Evolutionary conservation across 129 eudicot genomes (phyloP), one percentile per base, ranked within the genome.

Genomic region (Artemisia argyi): DNA sequence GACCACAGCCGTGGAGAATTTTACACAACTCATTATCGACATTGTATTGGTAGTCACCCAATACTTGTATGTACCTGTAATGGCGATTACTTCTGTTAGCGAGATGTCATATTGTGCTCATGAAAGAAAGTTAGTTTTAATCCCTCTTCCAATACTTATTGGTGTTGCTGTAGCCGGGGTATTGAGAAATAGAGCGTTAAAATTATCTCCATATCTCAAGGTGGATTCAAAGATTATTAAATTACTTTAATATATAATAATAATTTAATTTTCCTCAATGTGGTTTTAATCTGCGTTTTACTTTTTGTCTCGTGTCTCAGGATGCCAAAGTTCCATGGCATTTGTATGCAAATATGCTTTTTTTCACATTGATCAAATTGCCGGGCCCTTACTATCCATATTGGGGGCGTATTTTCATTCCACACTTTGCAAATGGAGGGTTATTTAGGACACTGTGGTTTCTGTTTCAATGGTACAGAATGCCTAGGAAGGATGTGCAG

Each of bases 301-400:
- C 11, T 48, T 61, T 49, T 65, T 17, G 9, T 49, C 47, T 30
- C 7, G 5, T 30, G 69, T 73, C 62, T 30, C 77, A 73, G 77
- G 77, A 73, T 73, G 77, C 77, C 1, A 73, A 50, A 62, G 70
- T 73, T 28, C 77, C 77, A 6, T 92, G 98, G 98, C 97, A 89
- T 85, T 73, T 93, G 70, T 78, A 87, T 58, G 80, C 80, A 15
- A 62, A 74, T 66, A 78, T 79, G 61, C 66, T 82, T 55, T 80
- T 89, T 82, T 89, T 89, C 86, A 76, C 89, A 2, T 48, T 93
- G 85, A 85, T 93, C 69, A 93, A 93, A 70, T 70, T 89, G 82
- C 97, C 95, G 1, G 98, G 98, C 49, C 97, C 98, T 57, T 69
- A 89, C 71, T 89, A 89, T 76, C 96, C 95, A 42, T 89, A 89